A percentile compares a stretch with the other conserved stretches of the same genome.
Evolutionary conservation across 2,329 filamentous ascomycete species (phyloP).

Genomic region (Penicillium sp.): DNA sequence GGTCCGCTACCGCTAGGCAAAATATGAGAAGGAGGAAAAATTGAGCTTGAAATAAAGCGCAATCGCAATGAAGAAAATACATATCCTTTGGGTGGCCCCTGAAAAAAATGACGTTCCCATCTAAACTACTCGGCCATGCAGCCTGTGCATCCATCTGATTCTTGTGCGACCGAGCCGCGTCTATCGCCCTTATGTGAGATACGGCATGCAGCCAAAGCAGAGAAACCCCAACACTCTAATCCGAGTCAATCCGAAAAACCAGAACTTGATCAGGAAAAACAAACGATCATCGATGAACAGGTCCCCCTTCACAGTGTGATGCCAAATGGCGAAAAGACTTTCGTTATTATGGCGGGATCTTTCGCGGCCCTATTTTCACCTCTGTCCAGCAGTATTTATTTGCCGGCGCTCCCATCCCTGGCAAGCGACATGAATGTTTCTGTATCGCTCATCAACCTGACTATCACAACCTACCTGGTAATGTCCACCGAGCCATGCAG

Average conservation of each 20-base stretch:
- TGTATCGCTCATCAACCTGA: constrained; percentile 28
- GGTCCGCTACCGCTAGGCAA: not conserved
- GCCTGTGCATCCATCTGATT: not conserved
- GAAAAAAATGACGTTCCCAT: not conserved
- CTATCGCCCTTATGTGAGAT: not conserved
- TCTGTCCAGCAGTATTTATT: constrained; percentile 31
- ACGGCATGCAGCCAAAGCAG: not conserved
- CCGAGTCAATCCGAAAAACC: not conserved
- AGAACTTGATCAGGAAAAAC: not conserved
- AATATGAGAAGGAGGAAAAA: not conserved
- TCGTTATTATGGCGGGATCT: constrained; percentile 12
- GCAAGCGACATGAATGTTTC: constrained; percentile 32
- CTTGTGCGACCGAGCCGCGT: not conserved
- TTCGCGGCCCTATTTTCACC: constrained; percentile 18
- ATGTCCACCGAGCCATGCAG: not conserved
- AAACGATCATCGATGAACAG: not conserved
- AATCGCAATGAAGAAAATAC: not conserved
- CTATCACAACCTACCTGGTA: constrained; percentile 47
- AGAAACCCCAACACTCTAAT: too few relatives aligned
- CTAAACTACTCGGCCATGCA: not conserved
- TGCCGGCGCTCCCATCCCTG: constrained; percentile 41
- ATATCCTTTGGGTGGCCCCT: not conserved
- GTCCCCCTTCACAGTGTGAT: constrained; percentile 7
- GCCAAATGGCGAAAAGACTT: constrained; percentile 8
- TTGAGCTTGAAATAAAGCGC: not conserved